Evolutionary conservation across 805 yeast species (phyloP).

Genomic region (Candida anglica): DNA sequence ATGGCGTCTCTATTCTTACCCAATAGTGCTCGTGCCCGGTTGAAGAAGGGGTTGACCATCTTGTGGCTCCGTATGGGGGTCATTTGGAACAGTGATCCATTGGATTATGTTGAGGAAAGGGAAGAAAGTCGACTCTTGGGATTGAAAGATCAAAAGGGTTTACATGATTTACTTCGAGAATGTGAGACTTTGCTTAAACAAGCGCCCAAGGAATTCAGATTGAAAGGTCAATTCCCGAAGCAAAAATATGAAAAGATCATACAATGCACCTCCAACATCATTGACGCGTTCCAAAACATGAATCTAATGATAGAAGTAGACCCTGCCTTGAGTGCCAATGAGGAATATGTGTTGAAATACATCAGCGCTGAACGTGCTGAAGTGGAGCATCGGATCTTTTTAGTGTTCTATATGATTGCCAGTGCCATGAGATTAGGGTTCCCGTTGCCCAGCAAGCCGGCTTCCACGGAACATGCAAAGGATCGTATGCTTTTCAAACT

Average conservation of each 20-base stretch:
- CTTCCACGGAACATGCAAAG: conserved; percentile 71
- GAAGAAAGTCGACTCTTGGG: conserved; percentile 32
- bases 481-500: conserved; percentile 65
- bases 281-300: conserved; percentile 75
- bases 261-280: conserved; percentile 54
- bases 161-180: conserved; percentile 56
- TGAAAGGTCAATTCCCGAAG: conserved; percentile 69
- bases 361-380: conserved; percentile 60
- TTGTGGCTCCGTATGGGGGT: conserved; percentile 81
- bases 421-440: conserved; percentile 72
- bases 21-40: conserved; percentile 66
- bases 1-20: conserved; percentile 68
- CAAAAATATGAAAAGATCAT: conserved; percentile 49
- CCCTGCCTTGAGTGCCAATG: conserved; percentile 48
- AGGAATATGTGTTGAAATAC: conserved; percentile 50
- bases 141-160: conserved; percentile 40
- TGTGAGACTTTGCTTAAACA: conserved; percentile 58
- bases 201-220: conserved; percentile 71
- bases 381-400: conserved; percentile 65
- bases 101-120: conserved; percentile 36
- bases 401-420: conserved; percentile 75
- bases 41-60: conserved; percentile 60
- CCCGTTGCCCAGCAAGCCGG: conserved; percentile 74
- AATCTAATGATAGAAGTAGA: conserved; percentile 65
- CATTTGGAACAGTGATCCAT: conserved; percentile 74